Percentiles rank a stretch among this genome's conserved stretches.
Conservation (phyloP, 2,329 filamentous ascomycete genomes). For the Amauroascus niger region DNA sequence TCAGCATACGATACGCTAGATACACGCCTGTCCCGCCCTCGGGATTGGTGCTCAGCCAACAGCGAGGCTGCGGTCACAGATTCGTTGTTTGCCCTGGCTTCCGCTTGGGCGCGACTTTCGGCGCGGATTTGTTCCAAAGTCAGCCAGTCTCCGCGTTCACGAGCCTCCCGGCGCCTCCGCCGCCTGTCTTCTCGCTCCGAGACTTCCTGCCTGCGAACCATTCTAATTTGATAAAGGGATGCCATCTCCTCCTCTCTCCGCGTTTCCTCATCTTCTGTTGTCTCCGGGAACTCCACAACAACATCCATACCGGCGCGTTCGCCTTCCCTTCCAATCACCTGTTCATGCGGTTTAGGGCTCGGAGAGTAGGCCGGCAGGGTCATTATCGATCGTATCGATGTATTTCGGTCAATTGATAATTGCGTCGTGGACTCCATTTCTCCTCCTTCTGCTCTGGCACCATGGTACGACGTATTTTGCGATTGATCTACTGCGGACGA, state of each 20-base stretch:
- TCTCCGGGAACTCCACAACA: conserved; percentile 76
- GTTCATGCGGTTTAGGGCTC: conserved; percentile 63
- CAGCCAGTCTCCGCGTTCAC: conserved; percentile 57
- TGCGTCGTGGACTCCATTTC: neutral
- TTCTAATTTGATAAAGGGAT: conserved; percentile 76
- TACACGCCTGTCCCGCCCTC: conserved; percentile 37
- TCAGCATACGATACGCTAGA: conserved; percentile 42
- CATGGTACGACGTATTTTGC: conserved; percentile 17
- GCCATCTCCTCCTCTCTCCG: conserved; percentile 88
- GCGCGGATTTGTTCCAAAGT: conserved; percentile 55
- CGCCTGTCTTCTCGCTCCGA: conserved; percentile 70
- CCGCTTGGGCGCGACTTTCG: conserved; percentile 46
- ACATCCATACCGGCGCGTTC: conserved; percentile 86
- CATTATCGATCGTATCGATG: conserved; percentile 85
- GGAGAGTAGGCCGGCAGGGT: conserved; percentile 78
- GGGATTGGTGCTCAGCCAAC: conserved; percentile 37
- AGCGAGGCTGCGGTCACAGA: conserved; percentile 29
- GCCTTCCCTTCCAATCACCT: conserved; percentile 76
- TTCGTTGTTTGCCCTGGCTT: conserved; percentile 33
- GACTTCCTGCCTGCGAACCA: conserved; percentile 63
- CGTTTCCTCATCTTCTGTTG: conserved; percentile 64
- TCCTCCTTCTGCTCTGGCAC: neutral
- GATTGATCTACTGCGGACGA: conserved; percentile 15
- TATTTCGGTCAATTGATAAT: conserved; percentile 61
- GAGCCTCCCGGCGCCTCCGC: conserved; percentile 59